Conservation (phyloP, 179 eudicot genomes). For the Vitellaria paradoxa region DNA sequence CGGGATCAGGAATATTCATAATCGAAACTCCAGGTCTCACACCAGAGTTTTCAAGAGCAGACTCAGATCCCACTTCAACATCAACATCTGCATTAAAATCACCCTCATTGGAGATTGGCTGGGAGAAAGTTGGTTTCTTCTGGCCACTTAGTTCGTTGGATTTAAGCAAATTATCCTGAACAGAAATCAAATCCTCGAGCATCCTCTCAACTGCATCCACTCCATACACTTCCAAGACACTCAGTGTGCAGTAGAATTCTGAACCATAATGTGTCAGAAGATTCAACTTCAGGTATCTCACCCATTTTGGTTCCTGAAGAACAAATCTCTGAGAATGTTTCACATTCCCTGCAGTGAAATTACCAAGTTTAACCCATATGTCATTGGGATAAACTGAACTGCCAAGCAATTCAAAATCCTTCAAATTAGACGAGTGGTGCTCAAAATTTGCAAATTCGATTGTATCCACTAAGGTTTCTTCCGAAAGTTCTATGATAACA, state of each 20-base stretch:
- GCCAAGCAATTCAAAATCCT: slow-evolving; percentile 79
- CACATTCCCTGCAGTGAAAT: slow-evolving; percentile 74
- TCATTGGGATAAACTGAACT: slow-evolving; percentile 77
- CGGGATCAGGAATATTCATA: slow-evolving; percentile 58
- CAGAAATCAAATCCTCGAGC: slow-evolving; percentile 90
- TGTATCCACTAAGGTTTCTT: slow-evolving; percentile 87
- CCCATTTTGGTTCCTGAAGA: slow-evolving; percentile 91
- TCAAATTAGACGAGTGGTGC: slow-evolving; percentile 85
- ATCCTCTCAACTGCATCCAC: slow-evolving; percentile 91
- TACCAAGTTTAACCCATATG: slow-evolving; percentile 71
- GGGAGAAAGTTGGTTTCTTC: slow-evolving; percentile 26
- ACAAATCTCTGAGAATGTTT: slow-evolving; percentile 81
- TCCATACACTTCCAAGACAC: slow-evolving; percentile 85
- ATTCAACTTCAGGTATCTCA: slow-evolving; percentile 68
- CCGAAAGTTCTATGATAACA: slow-evolving; percentile 86
- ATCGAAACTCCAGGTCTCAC: slow-evolving; percentile 30
- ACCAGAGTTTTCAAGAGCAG: slow-evolving; percentile 26
- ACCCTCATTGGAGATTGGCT: slow-evolving; percentile 26
- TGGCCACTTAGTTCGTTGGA: slow-evolving; percentile 30
- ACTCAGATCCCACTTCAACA: slow-evolving; percentile 32
- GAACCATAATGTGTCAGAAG: slow-evolving; percentile 80
- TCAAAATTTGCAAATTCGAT: slow-evolving; percentile 86
- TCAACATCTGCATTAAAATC: slow-evolving; percentile 20
- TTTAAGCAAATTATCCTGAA: slow-evolving; percentile 31
- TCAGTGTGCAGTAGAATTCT: slow-evolving; percentile 89